These are phyloP conservation scores for Funneliformis geosporum DNA, from an alignment of 192 early-diverging fungal species.

Conservation along the genomic window DNA sequence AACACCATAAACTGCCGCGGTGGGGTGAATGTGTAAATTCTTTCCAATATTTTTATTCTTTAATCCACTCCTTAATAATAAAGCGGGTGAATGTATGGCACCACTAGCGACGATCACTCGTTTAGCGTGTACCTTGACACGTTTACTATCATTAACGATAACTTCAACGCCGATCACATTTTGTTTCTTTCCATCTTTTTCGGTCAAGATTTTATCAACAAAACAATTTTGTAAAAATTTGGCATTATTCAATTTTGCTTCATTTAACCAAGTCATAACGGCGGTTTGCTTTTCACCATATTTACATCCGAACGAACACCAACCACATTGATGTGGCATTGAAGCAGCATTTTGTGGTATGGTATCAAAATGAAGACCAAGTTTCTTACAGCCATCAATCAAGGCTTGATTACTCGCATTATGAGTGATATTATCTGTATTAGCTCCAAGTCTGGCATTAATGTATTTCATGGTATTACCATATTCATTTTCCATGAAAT, in stretches of 20 bases:
- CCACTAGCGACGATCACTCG: conserved; percentile 65
- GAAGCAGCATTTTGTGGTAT: conserved; percentile 71
- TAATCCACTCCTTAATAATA: conserved; percentile 65
- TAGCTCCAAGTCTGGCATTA: conserved; percentile 56
- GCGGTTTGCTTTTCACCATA: conserved; percentile 71
- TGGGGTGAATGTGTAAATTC: conserved; percentile 67
- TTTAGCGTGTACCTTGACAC: conserved; percentile 50
- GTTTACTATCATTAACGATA: conserved; percentile 34
- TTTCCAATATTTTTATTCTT: conserved; percentile 72
- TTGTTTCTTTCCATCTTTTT: conserved; percentile 39
- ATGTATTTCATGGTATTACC: conserved; percentile 57
- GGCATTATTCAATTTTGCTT: conserved; percentile 63
- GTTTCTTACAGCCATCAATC: conserved; percentile 65
- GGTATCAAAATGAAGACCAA: conserved; percentile 56
- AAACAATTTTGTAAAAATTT: conserved; percentile 60
- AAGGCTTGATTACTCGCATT: conserved; percentile 65
- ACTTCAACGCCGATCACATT: conserved; percentile 59
- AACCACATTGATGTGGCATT: conserved; percentile 59
- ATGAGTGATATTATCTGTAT: conserved; percentile 55
- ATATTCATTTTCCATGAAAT: conserved; percentile 56
- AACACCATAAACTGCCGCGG: conserved; percentile 58
- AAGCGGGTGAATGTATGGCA: conserved; percentile 63
- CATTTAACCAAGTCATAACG: conserved; percentile 65
- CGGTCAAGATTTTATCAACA: conserved; percentile 57
- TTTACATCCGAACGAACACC: conserved; percentile 70